phyloP scores from a whole-genome alignment of 2,329 filamentous ascomycete species.

The Hymenoscyphus occultus region DNA sequence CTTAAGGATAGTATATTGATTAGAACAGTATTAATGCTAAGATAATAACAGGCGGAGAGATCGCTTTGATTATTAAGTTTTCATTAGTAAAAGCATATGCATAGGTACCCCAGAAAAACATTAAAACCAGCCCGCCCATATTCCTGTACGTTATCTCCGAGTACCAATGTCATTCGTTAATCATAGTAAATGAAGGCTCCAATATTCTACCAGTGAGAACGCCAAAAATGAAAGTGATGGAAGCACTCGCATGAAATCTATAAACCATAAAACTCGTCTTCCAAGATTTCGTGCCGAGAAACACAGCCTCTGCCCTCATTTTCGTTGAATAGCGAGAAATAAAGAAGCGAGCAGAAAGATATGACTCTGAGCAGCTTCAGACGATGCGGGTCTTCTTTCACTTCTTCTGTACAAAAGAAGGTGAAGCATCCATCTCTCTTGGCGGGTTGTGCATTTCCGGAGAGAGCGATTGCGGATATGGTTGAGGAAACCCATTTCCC shows the following conservation, averaged over 20 bases:
- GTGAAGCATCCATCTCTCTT: slow-evolving; percentile 1
- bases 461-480: neutral
- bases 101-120: neutral
- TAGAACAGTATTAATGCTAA: neutral
- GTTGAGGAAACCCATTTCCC: neutral
- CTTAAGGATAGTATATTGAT: neutral
- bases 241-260: neutral
- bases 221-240: neutral
- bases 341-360: neutral
- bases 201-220: neutral
- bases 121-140: neutral
- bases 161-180: neutral
- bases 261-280: neutral
- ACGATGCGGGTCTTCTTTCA: neutral
- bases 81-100: neutral
- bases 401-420: neutral
- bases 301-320: neutral
- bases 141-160: neutral
- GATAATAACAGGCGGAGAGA: neutral
- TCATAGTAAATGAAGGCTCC: neutral
- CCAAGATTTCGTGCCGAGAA: neutral
- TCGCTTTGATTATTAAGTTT: neutral
- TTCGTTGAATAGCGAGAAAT: neutral
- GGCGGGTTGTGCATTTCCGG: neutral
- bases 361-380: neutral